Conservation (phyloP, 1,139 yeast genomes). For the Chernovozyma aurita region DNA sequence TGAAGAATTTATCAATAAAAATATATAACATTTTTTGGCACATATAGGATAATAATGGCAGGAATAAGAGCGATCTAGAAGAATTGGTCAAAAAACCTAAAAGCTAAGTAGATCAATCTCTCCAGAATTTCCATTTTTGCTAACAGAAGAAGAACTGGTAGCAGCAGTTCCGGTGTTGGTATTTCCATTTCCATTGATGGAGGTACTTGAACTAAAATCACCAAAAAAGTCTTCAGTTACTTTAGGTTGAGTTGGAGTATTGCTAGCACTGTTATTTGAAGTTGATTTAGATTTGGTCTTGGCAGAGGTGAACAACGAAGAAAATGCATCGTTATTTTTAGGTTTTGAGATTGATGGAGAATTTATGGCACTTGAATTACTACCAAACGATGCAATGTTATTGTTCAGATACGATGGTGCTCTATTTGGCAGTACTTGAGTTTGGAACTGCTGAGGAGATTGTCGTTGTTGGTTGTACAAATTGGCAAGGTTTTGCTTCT, state of each 20-base stretch:
- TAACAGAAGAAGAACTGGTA: constrained; percentile 8
- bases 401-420: constrained; percentile 1
- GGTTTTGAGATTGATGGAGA: constrained; percentile 3
- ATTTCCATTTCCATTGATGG: constrained; percentile 2
- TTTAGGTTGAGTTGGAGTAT: constrained; percentile 7
- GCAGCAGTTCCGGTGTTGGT: constrained; percentile 2
- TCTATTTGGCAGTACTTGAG: constrained; percentile 11
- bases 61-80: not conserved
- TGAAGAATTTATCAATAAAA: too few species aligned
- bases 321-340: constrained; percentile 65
- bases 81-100: constrained; percentile 9
- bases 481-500: constrained; percentile 31
- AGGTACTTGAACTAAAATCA: constrained; percentile 12
- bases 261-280: constrained; percentile 6
- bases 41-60: not conserved
- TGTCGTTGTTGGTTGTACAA: constrained; percentile 26
- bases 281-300: constrained; percentile 37
- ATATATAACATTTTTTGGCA: not conserved
- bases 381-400: not conserved
- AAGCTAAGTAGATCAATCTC: constrained; percentile 34
- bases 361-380: not conserved
- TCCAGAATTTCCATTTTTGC: constrained; percentile 14
- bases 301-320: constrained; percentile 74
- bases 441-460: constrained; percentile 18
- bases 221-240: constrained; percentile 18